Conservation (phyloP, 2,329 filamentous ascomycete species). For the Alternaria conjuncta region DNA sequence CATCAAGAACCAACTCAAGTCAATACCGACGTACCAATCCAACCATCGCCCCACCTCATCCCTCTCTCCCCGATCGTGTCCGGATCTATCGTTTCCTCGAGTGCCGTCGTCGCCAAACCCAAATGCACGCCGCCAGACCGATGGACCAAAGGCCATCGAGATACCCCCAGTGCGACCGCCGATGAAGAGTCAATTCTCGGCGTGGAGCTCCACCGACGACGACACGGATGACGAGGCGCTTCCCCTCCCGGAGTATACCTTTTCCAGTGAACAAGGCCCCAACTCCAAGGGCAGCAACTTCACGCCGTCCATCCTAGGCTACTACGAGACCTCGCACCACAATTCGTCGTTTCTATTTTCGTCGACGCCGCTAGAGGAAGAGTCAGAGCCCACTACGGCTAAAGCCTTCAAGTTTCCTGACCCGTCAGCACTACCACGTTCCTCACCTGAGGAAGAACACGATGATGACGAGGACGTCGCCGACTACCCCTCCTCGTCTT, state of each 20-base stretch:
- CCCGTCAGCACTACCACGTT: conserved; percentile 16
- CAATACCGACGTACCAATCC: conserved; percentile 41
- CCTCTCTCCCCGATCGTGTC: conserved; percentile 39
- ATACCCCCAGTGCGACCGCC: conserved; percentile 44
- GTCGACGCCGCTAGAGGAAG: conserved; percentile 35
- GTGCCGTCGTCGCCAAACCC: conserved; percentile 31
- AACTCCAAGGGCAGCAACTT: conserved; percentile 26
- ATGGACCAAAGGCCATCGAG: conserved; percentile 32
- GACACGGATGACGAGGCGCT: conserved; percentile 36
- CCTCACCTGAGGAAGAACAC: conserved; percentile 17
- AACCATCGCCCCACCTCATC: conserved; percentile 23
- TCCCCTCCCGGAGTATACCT: conserved; percentile 20
- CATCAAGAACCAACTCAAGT: conserved; percentile 42
- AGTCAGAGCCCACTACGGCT: conserved; percentile 27
- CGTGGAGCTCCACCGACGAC: conserved; percentile 47
- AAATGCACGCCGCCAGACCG: conserved; percentile 19
- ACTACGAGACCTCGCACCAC: conserved; percentile 35
- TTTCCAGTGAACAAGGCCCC: neutral
- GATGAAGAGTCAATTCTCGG: conserved; percentile 44
- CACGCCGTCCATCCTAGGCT: conserved; percentile 39
- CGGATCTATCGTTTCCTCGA: conserved; percentile 34
- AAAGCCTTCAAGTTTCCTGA: conserved; percentile 31
- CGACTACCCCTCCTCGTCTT: conserved; percentile 24
- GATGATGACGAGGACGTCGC: conserved; percentile 20
- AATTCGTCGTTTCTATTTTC: conserved; percentile 40